These are phyloP conservation scores for Cotoneaster glaucophyllus DNA, from an alignment of 306 rosid species.

Conservation along the genomic window DNA sequence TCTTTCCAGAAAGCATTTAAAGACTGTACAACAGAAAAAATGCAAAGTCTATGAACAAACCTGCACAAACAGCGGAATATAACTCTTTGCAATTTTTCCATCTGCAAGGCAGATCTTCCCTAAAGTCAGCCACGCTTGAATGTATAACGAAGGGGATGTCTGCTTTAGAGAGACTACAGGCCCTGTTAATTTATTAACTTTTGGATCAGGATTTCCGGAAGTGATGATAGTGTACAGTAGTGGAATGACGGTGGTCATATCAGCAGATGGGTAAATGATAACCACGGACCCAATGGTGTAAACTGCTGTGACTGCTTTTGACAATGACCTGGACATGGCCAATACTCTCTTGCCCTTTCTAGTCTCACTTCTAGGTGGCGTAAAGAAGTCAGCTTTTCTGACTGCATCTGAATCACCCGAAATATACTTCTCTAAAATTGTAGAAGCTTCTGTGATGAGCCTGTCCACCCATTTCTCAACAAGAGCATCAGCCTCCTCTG, in stretches of 20 bases:
- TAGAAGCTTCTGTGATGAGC: constrained; percentile 48
- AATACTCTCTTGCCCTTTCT: constrained; percentile 45
- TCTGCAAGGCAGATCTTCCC: constrained; percentile 96
- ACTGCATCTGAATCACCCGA: constrained; percentile 34
- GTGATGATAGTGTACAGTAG: constrained; percentile 68
- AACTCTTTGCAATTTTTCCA: constrained; percentile 76
- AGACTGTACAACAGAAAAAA: background rate
- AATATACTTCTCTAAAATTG: constrained; percentile 56
- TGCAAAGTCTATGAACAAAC: constrained; percentile 29
- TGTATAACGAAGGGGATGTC: constrained; percentile 66
- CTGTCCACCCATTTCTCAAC: constrained; percentile 57
- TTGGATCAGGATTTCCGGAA: constrained; percentile 66
- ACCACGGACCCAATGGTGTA: constrained; percentile 81
- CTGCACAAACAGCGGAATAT: constrained; percentile 86
- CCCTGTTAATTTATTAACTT: constrained; percentile 44
- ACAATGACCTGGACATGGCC: constrained; percentile 39
- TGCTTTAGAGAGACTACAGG: constrained; percentile 40
- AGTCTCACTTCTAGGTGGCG: constrained; percentile 58
- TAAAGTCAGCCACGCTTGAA: constrained; percentile 87
- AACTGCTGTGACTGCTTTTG: constrained; percentile 60
- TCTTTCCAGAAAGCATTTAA: background rate
- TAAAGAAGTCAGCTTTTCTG: constrained; percentile 32
- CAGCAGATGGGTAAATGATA: constrained; percentile 66
- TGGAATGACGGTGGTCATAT: constrained; percentile 47
- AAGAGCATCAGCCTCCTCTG: constrained; percentile 44